phyloP scores from a whole-genome alignment of 2,329 filamentous ascomycete species.

The Ceratocystis ficicola region DNA sequence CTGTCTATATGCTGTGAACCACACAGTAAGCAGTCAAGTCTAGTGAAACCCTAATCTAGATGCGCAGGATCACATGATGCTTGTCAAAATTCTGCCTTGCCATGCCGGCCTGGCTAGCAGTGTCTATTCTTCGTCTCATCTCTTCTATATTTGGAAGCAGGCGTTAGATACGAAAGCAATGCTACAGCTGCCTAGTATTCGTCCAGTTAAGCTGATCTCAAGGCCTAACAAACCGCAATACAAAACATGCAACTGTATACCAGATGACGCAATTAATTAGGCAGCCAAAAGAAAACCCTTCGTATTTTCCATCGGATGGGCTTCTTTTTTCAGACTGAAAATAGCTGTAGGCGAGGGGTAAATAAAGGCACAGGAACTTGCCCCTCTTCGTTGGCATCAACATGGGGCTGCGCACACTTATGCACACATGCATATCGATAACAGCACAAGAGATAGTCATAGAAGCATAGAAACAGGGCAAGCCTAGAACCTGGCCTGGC shows the following conservation, averaged over 20 bases:
- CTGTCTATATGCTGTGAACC: neutral
- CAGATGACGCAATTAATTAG: too few species aligned
- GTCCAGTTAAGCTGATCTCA: neutral
- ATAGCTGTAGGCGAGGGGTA: too few species aligned
- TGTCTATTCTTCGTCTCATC: neutral
- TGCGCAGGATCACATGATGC: neutral
- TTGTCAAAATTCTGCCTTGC: constrained; percentile 1
- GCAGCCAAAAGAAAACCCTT: too few species aligned
- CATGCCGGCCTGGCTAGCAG: neutral
- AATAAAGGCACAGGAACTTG: too few species aligned
- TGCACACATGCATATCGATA: neutral
- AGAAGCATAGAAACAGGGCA: neutral
- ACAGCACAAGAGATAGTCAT: neutral
- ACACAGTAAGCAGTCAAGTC: neutral
- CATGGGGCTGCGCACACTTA: neutral
- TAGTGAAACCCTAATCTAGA: neutral
- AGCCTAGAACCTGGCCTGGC: neutral
- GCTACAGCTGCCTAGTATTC: neutral
- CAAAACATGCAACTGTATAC: neutral
- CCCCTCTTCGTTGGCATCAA: neutral
- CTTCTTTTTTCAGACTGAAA: too few species aligned
- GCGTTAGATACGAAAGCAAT: neutral
- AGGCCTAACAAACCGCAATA: neutral
- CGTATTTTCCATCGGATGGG: too few species aligned
- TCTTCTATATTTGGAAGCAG: constrained; percentile 8